phyloP scores from a whole-genome alignment of 2,329 filamentous ascomycete genomes.

The Aspergillus glaucus region DNA sequence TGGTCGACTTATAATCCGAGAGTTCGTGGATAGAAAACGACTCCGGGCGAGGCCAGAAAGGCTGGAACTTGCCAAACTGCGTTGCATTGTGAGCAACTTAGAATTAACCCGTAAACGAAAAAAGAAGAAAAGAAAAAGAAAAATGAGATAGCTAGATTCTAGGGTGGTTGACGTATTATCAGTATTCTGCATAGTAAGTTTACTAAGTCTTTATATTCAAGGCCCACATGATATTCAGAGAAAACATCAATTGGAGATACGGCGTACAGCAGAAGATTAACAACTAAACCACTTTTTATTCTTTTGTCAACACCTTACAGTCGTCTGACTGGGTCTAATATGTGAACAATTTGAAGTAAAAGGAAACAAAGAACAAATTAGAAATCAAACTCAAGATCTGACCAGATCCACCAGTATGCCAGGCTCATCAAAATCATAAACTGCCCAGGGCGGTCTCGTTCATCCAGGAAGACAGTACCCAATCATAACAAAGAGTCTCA shows the following conservation, averaged over 20 bases:
- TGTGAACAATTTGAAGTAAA: neutral
- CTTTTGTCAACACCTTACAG: neutral
- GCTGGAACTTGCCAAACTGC: neutral
- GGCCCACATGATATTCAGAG: too few relatives aligned
- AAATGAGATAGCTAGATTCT: too few relatives aligned
- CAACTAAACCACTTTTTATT: neutral
- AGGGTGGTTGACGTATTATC: too few relatives aligned
- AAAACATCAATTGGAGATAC: too few relatives aligned
- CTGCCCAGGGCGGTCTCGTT: constrained; percentile 25
- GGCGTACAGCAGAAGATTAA: neutral
- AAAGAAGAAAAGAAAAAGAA: too few relatives aligned
- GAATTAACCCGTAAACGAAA: too few relatives aligned
- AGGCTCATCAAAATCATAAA: constrained; percentile 25
- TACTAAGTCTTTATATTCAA: too few relatives aligned
- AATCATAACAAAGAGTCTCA: constrained; percentile 6
- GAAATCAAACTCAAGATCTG: neutral
- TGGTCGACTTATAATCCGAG: neutral
- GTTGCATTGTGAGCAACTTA: neutral
- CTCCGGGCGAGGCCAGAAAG: neutral
- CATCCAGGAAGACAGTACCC: constrained; percentile 23
- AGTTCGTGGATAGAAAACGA: neutral
- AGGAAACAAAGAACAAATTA: neutral
- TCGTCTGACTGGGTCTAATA: neutral
- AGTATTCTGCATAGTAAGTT: too few relatives aligned
- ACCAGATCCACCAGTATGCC: constrained; percentile 1